Evolutionary conservation across 306 rosid genomes (phyloP).

Genomic region (Argentina anserina): DNA sequence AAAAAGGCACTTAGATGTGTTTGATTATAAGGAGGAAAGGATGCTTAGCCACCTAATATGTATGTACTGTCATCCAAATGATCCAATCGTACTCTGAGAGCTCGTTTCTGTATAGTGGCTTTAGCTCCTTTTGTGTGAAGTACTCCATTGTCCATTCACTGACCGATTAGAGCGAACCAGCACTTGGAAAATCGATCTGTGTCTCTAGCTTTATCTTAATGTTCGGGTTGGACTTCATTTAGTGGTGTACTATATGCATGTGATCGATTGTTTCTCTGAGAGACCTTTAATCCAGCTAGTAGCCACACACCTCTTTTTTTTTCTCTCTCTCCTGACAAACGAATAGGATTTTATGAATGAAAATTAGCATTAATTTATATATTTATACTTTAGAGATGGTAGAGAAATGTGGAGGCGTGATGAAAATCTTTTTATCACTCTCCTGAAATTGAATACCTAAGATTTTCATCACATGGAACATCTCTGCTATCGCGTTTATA

Average conservation of each 20-base stretch:
- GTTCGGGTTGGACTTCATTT: background rate
- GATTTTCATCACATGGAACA: too few relatives aligned
- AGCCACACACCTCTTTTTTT: background rate
- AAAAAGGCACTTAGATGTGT: conserved; percentile 4
- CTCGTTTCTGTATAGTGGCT: conserved; percentile 5
- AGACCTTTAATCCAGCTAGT: background rate
- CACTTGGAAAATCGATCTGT: background rate
- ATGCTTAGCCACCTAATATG: background rate
- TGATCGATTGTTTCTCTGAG: background rate
- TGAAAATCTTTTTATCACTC: too few relatives aligned
- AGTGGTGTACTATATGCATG: background rate
- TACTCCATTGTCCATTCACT: conserved; percentile 2
- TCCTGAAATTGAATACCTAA: too few relatives aligned
- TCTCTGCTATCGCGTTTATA: too few relatives aligned
- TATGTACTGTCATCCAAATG: background rate
- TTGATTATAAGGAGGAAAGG: conserved; percentile 6
- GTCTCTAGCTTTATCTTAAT: background rate
- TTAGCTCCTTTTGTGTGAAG: conserved; percentile 1
- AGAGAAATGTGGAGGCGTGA: background rate
- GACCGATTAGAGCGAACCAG: conserved; percentile 3
- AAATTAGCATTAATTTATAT: background rate
- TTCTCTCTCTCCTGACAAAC: background rate
- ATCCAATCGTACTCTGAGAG: background rate
- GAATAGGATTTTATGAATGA: background rate
- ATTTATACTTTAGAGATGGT: background rate